Evolutionary conservation across 345 rosid genomes (phyloP).

Genomic region (Hypericum androsaemum): DNA sequence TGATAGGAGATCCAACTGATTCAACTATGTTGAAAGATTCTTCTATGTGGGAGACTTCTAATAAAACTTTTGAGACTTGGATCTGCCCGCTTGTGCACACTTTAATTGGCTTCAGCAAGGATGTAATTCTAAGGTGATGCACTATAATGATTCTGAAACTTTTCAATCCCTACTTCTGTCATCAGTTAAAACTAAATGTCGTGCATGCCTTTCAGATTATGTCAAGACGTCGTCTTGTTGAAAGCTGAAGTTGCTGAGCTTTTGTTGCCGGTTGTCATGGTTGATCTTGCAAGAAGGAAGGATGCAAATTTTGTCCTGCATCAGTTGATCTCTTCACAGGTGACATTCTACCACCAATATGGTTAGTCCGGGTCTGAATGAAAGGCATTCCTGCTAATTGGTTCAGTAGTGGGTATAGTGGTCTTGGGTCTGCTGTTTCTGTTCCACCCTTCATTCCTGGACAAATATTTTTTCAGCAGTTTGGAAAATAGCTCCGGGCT

Average conservation of each 20-base stretch:
- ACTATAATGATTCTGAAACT: not conserved
- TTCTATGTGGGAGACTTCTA: slow-evolving; percentile 59
- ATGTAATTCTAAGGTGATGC: slow-evolving; percentile 62
- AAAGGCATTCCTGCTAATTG: too few species aligned
- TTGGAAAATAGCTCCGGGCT: too few species aligned
- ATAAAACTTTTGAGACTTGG: slow-evolving; percentile 74
- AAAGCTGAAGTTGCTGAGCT: slow-evolving; percentile 93
- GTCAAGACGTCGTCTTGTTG: slow-evolving; percentile 67
- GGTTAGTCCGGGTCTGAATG: not conserved
- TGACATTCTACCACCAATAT: slow-evolving; percentile 13
- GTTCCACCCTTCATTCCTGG: too few species aligned
- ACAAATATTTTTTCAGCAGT: too few species aligned
- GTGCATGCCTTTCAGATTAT: slow-evolving; percentile 46
- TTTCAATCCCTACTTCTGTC: too few species aligned
- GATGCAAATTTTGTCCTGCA: slow-evolving; percentile 41
- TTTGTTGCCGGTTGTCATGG: slow-evolving; percentile 60
- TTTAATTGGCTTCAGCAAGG: slow-evolving; percentile 57
- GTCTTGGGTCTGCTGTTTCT: too few species aligned
- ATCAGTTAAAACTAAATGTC: slow-evolving; percentile 5
- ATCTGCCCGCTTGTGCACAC: slow-evolving; percentile 81
- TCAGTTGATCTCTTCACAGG: slow-evolving; percentile 61
- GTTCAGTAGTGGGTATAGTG: too few species aligned
- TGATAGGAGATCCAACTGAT: slow-evolving; percentile 33
- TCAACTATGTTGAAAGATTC: slow-evolving; percentile 51
- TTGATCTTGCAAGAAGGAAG: slow-evolving; percentile 60